These are phyloP conservation scores for Leptographium flavum DNA, from an alignment of 2,329 filamentous ascomycete genomes.

Conservation along the genomic window DNA sequence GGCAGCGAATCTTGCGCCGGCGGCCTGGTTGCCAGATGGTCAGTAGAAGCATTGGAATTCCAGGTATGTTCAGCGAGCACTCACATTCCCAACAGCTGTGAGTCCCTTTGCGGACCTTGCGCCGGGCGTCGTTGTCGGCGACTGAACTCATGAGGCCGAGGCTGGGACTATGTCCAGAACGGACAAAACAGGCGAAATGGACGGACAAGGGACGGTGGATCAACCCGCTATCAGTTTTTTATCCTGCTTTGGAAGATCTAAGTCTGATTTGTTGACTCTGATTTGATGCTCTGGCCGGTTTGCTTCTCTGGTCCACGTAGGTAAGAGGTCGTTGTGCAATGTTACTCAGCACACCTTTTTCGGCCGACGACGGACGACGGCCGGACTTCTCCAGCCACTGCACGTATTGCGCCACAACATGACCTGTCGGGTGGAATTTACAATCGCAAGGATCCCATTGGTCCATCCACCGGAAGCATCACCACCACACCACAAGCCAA, in stretches of 20 bases:
- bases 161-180: neutral
- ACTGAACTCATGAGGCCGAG: neutral
- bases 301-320: no score
- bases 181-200: neutral
- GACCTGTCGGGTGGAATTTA: no score
- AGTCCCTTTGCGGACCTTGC: constrained; percentile 37
- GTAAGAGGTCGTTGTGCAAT: neutral
- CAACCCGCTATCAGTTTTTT: no score
- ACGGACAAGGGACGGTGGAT: neutral
- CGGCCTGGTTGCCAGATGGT: constrained; percentile 15
- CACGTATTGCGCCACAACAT: neutral
- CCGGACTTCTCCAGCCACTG: neutral
- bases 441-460: no score
- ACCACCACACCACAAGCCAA: no score
- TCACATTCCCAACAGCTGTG: constrained; percentile 41
- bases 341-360: neutral
- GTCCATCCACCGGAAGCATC: no score
- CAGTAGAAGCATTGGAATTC: neutral
- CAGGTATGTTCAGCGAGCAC: constrained; percentile 10
- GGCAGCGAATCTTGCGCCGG: constrained; percentile 34
- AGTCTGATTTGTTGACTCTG: no score
- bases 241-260: no score
- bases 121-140: constrained; percentile 16
- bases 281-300: no score
- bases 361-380: neutral